Conservation (phyloP, 73 alveolate genomes). For the Paramecium sonneborni region DNA sequence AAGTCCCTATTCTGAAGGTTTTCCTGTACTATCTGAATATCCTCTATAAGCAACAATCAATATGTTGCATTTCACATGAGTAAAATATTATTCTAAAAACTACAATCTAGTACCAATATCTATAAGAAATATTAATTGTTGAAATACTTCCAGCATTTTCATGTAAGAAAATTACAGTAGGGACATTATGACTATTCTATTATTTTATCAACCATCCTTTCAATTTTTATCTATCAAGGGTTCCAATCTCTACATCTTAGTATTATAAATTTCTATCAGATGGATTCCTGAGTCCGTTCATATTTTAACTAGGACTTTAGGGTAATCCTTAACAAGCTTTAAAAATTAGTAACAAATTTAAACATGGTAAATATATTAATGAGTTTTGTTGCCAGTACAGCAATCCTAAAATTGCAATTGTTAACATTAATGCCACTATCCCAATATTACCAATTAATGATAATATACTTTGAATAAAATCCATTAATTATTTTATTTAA, state of each 20-base stretch:
- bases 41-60: constrained; percentile 97
- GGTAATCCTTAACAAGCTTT: background rate
- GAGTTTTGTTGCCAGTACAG: background rate
- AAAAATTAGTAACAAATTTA: background rate
- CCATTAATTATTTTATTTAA: constrained; percentile 27
- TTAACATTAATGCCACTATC: background rate
- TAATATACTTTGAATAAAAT: background rate
- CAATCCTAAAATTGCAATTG: background rate
- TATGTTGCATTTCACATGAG: constrained; percentile 78
- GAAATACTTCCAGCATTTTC: constrained; percentile 96
- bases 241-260: constrained; percentile 71
- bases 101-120: constrained; percentile 92
- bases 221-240: constrained; percentile 65
- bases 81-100: constrained; percentile 72
- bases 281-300: constrained; percentile 75
- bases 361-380: constrained; percentile 52
- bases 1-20: constrained; percentile 94
- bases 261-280: constrained; percentile 71
- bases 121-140: background rate
- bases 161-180: constrained; percentile 89
- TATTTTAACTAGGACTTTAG: constrained; percentile 74
- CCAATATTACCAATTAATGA: background rate
- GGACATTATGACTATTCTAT: constrained; percentile 56
- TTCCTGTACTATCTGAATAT: constrained; percentile 93
- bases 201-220: constrained; percentile 79